Base-by-base conservation (phyloP, 1,284 basidiomycete species). In the Irpex rosettiformis region DNA sequence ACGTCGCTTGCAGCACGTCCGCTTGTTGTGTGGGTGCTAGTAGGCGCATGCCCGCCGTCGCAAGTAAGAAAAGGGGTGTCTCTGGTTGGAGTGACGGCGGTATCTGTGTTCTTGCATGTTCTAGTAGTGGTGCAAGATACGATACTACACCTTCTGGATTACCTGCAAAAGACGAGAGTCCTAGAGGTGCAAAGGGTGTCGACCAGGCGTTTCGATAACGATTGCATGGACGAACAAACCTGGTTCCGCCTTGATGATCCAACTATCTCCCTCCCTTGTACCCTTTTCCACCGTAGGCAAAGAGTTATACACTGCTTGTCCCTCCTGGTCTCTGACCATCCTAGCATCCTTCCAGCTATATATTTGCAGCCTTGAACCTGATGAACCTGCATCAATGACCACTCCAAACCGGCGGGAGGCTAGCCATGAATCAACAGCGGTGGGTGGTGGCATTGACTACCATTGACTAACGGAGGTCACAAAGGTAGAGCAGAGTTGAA, bases 331-430 rank as follows among this genome's bases (percentile, higher is more conserved):
- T 3, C 75, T 72, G 22, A 83, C 75, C 13, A 81, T 73, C 56
- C 84, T 80, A 18, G 94, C 86, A 71, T 98, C 91, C 63, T 83
- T 87, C 96, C 96, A 99, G 69, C 93, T 95, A 78, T 99, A 99
- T 65, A 99, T 94, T 74, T 97, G 96, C 52, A 98, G 80, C 53
- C 97, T 82, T 4, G 96, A 98, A 37, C 96, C 96, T 10, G 95
- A 98, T 69, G 94, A 97, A 63, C 96, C 96, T 67, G 96, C 96
- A 78, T 99, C 96, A 71, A 99, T 91, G 59, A 99, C 94, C 62
- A 99, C 87, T 54, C 94, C 96, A 75, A 96, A 99, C 66, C 89
- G 88, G 63, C 93, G 88, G 57, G 86, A 85, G 58, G 81, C 74
- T 57, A 91, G 80, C 90, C 91, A 93, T 63, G 84, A 71, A 68